Conservation (phyloP, 2,329 filamentous ascomycete species). For the Zalaria sp. region DNA sequence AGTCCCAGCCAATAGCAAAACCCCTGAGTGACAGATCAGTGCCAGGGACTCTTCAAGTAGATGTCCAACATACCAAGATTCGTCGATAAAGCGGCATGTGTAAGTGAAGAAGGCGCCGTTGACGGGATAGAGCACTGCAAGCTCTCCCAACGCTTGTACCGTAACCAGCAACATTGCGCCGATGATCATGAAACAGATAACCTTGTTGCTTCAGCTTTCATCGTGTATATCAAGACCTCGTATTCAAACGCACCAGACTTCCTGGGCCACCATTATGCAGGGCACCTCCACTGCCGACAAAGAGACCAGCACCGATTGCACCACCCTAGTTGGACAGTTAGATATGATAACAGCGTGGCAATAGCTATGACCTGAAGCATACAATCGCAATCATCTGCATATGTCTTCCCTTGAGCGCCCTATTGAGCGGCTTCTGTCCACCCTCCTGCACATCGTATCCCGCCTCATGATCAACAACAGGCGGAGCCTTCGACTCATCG, state of each 20-base stretch:
- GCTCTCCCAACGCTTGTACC: conserved; percentile 23
- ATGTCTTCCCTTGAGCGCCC: conserved; percentile 10
- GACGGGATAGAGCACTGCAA: conserved; percentile 23
- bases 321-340: conserved; percentile 1
- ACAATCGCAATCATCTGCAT: conserved; percentile 23
- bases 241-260: conserved; percentile 14
- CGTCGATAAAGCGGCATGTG: conserved; percentile 29
- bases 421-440: conserved; percentile 1
- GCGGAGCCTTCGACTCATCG: neutral
- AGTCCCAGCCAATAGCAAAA: conserved; percentile 17
- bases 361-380: neutral
- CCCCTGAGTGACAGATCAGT: conserved; percentile 10
- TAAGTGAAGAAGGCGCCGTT: conserved; percentile 24
- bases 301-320: conserved; percentile 35
- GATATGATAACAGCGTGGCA: neutral
- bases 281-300: conserved; percentile 33
- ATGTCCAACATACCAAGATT: conserved; percentile 15
- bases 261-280: conserved; percentile 32
- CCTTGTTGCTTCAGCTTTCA: conserved; percentile 3
- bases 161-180: conserved; percentile 21
- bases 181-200: conserved; percentile 18
- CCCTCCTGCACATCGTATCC: conserved; percentile 1
- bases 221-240: too few relatives aligned
- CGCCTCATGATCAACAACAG: neutral
- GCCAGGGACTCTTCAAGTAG: too few relatives aligned